Base-by-base conservation (phyloP, 2,329 filamentous ascomycete genomes). In the Graphilbum ipis-grandicollis region DNA sequence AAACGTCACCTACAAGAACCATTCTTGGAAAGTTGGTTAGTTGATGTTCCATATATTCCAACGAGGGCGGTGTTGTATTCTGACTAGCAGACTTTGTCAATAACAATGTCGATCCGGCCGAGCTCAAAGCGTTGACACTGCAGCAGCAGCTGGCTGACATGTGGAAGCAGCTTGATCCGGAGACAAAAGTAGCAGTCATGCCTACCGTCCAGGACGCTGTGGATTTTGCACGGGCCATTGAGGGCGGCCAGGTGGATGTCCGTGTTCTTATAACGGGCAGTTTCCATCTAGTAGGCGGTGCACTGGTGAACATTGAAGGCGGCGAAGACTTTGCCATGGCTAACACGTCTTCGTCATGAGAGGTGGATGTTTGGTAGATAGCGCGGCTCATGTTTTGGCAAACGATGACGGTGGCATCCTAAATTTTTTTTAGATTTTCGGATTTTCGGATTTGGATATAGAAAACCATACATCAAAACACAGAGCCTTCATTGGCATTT, bases 141-240 rank as follows among this genome's bases (percentile, higher is more conserved):
- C 68, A 72, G 50, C 58, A 53, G 12, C 55, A 53, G 26, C 67
- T 71, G 32, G 67, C 66, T 0, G 58, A 63, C 7, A 59, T 56
- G 38, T 72, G 68, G 68, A 44, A 49, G 5, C 31, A 46, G 4
- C 47, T 71, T 14, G 65, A 70, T 33, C 59, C 65, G 0, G 33
- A 38, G 5, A 60, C 63, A 0, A 51, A 56, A 1, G 55, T 70
- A 3, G 45, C 54, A 4, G 62, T 68, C 2, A 44, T 66, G 23
- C 60, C 65, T 3, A 70, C 63, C 3, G 67, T 75, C 14, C 62
- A 73, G 43, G 61, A 73, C 33, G 68, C 70, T 3, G 58, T 75
- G 18, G 56, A 63, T n/a, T 56, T 21, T 17, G 41, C 41, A 21
- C 40, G 44, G 3, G 25, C 31, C 31, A 35, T 44, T 9, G 37